Evolutionary conservation across 306 rosid genomes (phyloP).

Genomic region (Dalbergia oliveri): DNA sequence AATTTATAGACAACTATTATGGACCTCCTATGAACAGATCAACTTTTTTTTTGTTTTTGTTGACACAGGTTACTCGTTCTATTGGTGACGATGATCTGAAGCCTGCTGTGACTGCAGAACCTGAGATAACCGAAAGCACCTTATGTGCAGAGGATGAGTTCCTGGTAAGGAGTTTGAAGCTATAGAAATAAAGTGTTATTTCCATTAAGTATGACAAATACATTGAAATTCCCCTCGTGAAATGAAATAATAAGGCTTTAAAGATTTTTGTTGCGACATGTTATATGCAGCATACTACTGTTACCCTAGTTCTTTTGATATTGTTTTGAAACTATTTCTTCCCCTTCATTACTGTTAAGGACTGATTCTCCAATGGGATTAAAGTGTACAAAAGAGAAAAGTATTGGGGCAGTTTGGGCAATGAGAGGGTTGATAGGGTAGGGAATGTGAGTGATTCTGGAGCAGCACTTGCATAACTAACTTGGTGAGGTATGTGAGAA

Average conservation of each 20-base stretch:
- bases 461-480: too few relatives aligned
- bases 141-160: constrained; percentile 77
- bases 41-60: background rate
- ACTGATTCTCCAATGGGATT: too few relatives aligned
- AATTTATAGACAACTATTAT: background rate
- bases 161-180: constrained; percentile 60
- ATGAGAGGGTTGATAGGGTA: too few relatives aligned
- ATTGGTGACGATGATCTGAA: constrained; percentile 93
- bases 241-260: constrained; percentile 5
- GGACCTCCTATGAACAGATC: background rate
- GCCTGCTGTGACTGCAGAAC: constrained; percentile 98
- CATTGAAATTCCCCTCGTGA: background rate
- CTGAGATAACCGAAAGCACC: constrained; percentile 77
- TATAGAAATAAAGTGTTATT: constrained; percentile 1
- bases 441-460: too few relatives aligned
- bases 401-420: too few relatives aligned
- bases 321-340: constrained; percentile 9
- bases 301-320: background rate
- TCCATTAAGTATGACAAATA: background rate
- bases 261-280: background rate
- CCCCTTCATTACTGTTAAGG: background rate
- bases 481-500: too few relatives aligned
- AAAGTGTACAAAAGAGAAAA: too few relatives aligned
- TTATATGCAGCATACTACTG: constrained; percentile 20
- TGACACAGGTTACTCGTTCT: constrained; percentile 87